Percentiles rank a stretch among this genome's conserved stretches.
Evolutionary conservation across 2,329 filamentous ascomycete genomes (phyloP).

Genomic region (Hypoxylon sp.): DNA sequence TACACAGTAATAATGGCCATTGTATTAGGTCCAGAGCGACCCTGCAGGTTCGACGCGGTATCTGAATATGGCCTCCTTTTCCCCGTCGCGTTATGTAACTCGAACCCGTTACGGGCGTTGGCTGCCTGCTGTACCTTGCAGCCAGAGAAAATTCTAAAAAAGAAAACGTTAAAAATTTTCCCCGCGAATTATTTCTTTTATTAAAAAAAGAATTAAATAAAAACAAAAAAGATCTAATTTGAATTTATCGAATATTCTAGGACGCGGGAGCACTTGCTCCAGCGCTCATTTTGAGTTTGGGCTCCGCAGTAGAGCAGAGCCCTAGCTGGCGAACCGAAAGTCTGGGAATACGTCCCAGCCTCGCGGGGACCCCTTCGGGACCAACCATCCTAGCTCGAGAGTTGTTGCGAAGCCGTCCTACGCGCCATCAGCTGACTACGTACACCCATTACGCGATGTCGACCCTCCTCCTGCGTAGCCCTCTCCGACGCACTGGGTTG

Average conservation of each 20-base stretch:
- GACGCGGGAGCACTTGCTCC: neutral
- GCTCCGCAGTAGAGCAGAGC: constrained; percentile 23
- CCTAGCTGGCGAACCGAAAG: constrained; percentile 31
- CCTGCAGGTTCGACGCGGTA: neutral
- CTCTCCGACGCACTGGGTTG: constrained; percentile 15
- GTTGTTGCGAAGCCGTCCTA: constrained; percentile 12
- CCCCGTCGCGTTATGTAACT: constrained; percentile 17
- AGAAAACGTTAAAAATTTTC: no score
- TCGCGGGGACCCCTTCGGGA: constrained; percentile 19
- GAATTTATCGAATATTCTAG: constrained; percentile 33
- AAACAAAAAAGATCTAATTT: neutral
- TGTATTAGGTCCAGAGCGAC: constrained; percentile 5
- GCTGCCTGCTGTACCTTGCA: constrained; percentile 14
- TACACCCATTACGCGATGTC: constrained; percentile 37
- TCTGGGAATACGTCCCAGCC: constrained; percentile 27
- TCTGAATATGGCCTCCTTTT: constrained; percentile 2
- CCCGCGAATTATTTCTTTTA: no score
- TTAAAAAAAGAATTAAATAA: neutral
- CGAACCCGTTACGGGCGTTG: constrained; percentile 8
- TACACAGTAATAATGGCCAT: constrained; percentile 2
- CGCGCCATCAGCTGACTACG: constrained; percentile 38
- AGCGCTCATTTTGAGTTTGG: constrained; percentile 27
- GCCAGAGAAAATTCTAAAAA: constrained; percentile 15
- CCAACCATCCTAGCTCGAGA: constrained; percentile 20
- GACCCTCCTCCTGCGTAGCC: neutral